These are phyloP conservation scores for Psidium guajava DNA, from an alignment of 345 rosid species.

Conservation along the genomic window DNA sequence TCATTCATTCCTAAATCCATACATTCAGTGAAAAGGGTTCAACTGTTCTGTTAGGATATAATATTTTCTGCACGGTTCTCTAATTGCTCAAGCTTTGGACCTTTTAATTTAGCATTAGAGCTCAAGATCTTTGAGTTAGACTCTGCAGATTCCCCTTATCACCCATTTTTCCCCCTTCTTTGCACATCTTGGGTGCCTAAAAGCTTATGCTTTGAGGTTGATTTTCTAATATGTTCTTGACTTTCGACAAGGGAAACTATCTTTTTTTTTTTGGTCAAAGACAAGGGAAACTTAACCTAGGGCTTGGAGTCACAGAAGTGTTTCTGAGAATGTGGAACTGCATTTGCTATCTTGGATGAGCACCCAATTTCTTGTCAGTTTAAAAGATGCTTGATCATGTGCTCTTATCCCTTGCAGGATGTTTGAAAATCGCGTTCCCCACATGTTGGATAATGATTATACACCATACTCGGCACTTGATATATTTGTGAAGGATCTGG, in stretches of 20 bases:
- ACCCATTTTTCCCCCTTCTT: not conserved
- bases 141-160: not conserved
- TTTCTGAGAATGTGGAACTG: not conserved
- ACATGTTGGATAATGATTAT: slow-evolving; percentile 88
- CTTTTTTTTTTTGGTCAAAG: too few species aligned
- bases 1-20: not conserved
- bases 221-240: not conserved
- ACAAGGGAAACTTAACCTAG: not conserved
- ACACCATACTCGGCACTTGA: slow-evolving; percentile 94
- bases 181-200: not conserved
- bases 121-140: not conserved
- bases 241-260: not conserved
- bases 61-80: not conserved
- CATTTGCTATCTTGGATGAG: not conserved
- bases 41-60: not conserved
- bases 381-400: not conserved
- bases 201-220: not conserved
- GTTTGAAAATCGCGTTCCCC: slow-evolving; percentile 96
- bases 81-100: not conserved
- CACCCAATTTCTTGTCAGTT: not conserved
- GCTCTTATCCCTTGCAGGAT: slow-evolving; percentile 45
- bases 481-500: slow-evolving; percentile 97
- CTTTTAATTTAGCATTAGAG: not conserved
- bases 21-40: not conserved
- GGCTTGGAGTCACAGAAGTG: not conserved